Evolutionary conservation across 2,329 filamentous ascomycete species (phyloP).

Genomic region (Ascochyta fabae): DNA sequence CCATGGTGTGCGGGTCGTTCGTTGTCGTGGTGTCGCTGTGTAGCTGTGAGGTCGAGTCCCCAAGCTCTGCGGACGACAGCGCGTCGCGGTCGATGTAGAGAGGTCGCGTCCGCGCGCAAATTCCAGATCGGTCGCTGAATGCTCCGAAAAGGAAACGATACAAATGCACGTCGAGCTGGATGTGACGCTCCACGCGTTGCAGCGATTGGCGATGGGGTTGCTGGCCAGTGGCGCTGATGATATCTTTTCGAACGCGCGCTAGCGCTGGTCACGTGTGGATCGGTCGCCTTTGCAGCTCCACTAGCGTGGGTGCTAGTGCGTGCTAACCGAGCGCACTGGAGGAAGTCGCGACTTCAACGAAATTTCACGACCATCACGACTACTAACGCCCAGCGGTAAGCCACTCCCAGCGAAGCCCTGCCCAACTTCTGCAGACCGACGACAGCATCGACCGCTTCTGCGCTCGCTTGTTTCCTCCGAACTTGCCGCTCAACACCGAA

Average conservation of each 20-base stretch:
- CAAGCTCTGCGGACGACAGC: conserved; percentile 35
- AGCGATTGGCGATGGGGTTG: conserved; percentile 37
- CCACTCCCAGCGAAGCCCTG: conserved; percentile 25
- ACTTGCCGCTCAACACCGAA: conserved; percentile 8
- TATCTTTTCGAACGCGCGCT: conserved; percentile 30
- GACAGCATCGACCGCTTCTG: conserved; percentile 9
- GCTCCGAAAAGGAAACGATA: conserved; percentile 18
- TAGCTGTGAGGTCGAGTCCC: conserved; percentile 30
- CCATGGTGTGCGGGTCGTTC: conserved; percentile 24
- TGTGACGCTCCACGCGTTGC: conserved; percentile 37
- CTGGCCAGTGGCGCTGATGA: conserved; percentile 29
- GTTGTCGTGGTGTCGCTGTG: conserved; percentile 18
- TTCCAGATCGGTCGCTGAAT: conserved; percentile 15
- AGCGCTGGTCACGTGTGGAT: conserved; percentile 15
- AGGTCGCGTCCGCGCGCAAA: conserved; percentile 34
- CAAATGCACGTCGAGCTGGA: conserved; percentile 28
- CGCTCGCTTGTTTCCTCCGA: conserved; percentile 5
- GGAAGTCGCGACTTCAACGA: not conserved
- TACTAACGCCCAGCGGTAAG: conserved; percentile 46
- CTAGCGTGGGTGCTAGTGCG: conserved; percentile 8
- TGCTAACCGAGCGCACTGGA: conserved; percentile 15
- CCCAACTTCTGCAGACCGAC: conserved; percentile 14
- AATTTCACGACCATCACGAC: conserved; percentile 32
- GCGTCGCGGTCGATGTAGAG: conserved; percentile 26
- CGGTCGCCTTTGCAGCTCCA: not conserved